These are phyloP conservation scores for Paraglomus occultum DNA, from an alignment of 192 early-diverging fungal species.

Conservation along the genomic window DNA sequence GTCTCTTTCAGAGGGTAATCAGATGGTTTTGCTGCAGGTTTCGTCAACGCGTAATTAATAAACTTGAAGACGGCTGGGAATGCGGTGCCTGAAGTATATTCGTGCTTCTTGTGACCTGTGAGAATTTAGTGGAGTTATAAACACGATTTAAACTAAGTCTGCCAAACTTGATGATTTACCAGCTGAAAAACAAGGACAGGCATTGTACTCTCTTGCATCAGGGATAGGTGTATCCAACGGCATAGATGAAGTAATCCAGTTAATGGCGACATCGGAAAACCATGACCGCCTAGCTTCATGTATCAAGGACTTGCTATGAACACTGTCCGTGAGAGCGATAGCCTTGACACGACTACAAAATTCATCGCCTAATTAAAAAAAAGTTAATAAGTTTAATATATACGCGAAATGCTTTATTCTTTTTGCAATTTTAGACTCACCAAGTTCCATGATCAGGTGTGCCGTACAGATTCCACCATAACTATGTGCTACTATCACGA, in stretches of 20 bases:
- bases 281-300: background rate
- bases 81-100: conserved; percentile 29
- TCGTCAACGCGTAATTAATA: no score
- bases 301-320: conserved; percentile 11
- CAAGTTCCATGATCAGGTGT: background rate
- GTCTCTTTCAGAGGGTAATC: no score
- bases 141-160: no score
- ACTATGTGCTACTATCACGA: conserved; percentile 22
- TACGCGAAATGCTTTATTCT: background rate
- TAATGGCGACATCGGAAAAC: background rate
- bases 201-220: conserved; percentile 12
- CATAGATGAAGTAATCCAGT: conserved; percentile 33
- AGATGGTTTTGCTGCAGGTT: no score
- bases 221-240: conserved; percentile 1
- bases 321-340: conserved; percentile 23
- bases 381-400: background rate
- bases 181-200: conserved; percentile 33
- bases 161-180: conserved; percentile 21
- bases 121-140: no score
- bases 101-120: conserved; percentile 29
- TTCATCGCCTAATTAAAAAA: conserved; percentile 6
- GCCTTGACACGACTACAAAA: conserved; percentile 15
- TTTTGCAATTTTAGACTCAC: no score
- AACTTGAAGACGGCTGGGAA: conserved; percentile 17
- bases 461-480: conserved; percentile 18